Evolutionary conservation across 768 basidiomycete genomes (phyloP), one percentile per base, ranked within the genome.

Genomic region (Vishniacozyma victoriae): DNA sequence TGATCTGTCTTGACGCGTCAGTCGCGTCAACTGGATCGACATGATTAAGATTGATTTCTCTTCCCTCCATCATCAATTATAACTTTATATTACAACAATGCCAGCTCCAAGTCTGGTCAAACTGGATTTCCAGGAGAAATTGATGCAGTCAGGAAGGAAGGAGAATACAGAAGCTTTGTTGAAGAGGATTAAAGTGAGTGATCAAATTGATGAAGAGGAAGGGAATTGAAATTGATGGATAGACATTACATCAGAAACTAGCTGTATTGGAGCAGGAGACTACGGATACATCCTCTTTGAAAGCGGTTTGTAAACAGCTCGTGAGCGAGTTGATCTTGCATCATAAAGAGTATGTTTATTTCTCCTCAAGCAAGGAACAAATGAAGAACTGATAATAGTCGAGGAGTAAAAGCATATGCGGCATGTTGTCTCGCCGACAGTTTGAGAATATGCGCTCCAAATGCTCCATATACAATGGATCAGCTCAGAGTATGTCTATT

Each of bases 381-480:
- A 14, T 42, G n/a, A 5, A 26, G 25, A 15, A 6, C 12, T 22
- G 6, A 3, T 23, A 9, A 5, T 33, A 73, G 72, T 71, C 79
- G 85, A 35, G 91, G 91, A 20, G 90, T 99, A 57, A 97, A 95
- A 72, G 92, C 92, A 0, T 92, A 86, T 60, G 81, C 86, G 3
- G 90, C 90, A 0, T 93, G 89, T 72, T 97, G 91, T 73, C 78
- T 99, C 29, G 91, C 91, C 1, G 92, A 99, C 70, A 78, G 97
- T 45, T 82, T 99, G 50, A 76, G 90, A 35, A 79, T 97, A 31
- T 96, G 89, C 70, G 95, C 95, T 1, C 95, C 95, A 1, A 90
- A 97, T 71, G 92, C 95, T 19, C 95, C 95, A 12, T 97, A 93
- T 69, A 92, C 84, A 13, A 82, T 84, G 41, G 73, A 78, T 40